Percentiles rank a stretch among this genome's conserved stretches.
Conservation (phyloP, 1,139 yeast genomes). For the Debaryomyces coudertii region DNA sequence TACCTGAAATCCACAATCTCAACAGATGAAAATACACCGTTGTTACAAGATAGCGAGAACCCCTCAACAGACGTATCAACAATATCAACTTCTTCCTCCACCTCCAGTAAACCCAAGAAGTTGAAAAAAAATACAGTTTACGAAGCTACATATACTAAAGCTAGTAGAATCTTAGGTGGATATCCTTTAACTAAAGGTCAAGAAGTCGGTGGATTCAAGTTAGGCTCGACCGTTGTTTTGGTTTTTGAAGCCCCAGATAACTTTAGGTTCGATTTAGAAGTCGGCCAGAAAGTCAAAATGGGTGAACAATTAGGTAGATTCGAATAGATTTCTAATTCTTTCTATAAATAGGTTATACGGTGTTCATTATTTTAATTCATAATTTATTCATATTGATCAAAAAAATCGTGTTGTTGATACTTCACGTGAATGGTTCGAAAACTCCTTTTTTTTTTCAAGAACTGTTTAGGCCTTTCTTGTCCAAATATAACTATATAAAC, state of each 20-base stretch:
- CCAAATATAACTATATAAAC: not conserved
- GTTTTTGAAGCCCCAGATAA: slow-evolving; percentile 92
- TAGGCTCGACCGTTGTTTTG: slow-evolving; percentile 93
- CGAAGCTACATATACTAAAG: slow-evolving; percentile 89
- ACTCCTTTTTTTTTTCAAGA: slow-evolving; percentile 5
- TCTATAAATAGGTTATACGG: slow-evolving; percentile 5
- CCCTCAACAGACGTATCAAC: slow-evolving; percentile 20
- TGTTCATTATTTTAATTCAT: slow-evolving; percentile 6
- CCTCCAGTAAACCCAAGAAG: slow-evolving; percentile 31
- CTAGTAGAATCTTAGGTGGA: slow-evolving; percentile 81
- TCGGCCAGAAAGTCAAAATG: slow-evolving; percentile 79
- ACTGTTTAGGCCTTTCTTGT: not conserved
- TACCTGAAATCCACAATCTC: slow-evolving; percentile 30
- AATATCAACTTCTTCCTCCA: slow-evolving; percentile 19
- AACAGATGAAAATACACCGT: slow-evolving; percentile 35
- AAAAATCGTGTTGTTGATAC: slow-evolving; percentile 5
- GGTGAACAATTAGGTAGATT: slow-evolving; percentile 79
- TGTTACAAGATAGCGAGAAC: slow-evolving; percentile 23
- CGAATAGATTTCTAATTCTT: slow-evolving; percentile 6
- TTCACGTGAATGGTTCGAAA: slow-evolving; percentile 5
- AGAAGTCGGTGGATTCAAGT: slow-evolving; percentile 95
- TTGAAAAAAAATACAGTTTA: slow-evolving; percentile 80
- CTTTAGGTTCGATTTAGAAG: slow-evolving; percentile 69
- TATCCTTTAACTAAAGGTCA: slow-evolving; percentile 88
- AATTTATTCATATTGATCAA: not conserved